phyloP scores from a whole-genome alignment of 768 basidiomycete genomes.

The Boletus fagicola region DNA sequence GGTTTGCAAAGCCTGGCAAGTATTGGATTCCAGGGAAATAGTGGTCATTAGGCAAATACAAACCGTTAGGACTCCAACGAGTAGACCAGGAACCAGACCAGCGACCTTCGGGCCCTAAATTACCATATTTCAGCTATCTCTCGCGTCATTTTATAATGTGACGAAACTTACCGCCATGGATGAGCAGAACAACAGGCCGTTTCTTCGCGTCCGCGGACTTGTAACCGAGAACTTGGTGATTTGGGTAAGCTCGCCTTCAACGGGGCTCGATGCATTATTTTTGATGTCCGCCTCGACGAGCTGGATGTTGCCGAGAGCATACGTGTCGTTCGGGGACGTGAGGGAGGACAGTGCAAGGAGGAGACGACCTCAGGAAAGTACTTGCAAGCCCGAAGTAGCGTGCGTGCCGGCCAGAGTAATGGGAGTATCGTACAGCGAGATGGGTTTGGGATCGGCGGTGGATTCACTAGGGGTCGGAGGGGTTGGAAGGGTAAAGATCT shows the following conservation, averaged over 20 bases:
- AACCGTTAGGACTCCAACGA: conserved; percentile 88
- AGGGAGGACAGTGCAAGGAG: conserved; percentile 74
- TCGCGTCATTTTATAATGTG: neutral
- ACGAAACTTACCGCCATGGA: conserved; percentile 62
- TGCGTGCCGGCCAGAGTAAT: conserved; percentile 56
- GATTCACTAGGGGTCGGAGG: conserved; percentile 59
- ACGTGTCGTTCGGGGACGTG: conserved; percentile 78
- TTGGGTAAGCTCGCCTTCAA: conserved; percentile 42
- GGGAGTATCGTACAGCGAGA: conserved; percentile 49
- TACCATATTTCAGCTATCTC: neutral
- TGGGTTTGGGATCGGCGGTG: conserved; percentile 46
- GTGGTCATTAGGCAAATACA: neutral
- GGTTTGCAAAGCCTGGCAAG: conserved; percentile 67
- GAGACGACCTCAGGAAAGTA: conserved; percentile 58
- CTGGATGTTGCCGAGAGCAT: conserved; percentile 52
- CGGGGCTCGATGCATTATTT: conserved; percentile 28
- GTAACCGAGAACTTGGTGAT: conserved; percentile 75
- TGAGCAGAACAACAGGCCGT: conserved; percentile 77
- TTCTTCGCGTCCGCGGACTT: conserved; percentile 61
- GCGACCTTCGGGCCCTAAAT: conserved; percentile 68
- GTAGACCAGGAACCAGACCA: conserved; percentile 93
- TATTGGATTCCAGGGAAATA: neutral
- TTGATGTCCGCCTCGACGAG: conserved; percentile 42
- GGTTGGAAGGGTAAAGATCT: conserved; percentile 67
- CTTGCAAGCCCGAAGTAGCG: conserved; percentile 59